Percentiles rank a stretch among this genome's conserved stretches.
Evolutionary conservation across 257 asterid genomes (phyloP).

Genomic region (Capsicum rhomboideum): DNA sequence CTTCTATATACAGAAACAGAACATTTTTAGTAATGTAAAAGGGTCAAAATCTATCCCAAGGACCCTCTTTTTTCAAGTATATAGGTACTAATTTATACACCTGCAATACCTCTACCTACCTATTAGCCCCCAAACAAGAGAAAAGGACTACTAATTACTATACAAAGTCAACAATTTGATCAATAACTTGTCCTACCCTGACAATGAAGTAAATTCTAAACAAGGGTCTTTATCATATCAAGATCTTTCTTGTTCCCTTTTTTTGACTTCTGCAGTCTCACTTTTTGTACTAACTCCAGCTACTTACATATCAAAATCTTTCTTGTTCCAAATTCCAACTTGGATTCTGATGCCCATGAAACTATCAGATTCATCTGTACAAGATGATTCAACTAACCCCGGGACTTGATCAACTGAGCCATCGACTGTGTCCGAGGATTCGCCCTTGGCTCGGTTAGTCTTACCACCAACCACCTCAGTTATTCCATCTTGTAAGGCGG

Average conservation of each 20-base stretch:
- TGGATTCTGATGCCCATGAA: constrained; percentile 20
- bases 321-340: constrained; percentile 8
- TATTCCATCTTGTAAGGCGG: constrained; percentile 86
- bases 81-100: neutral
- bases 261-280: neutral
- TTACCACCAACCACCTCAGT: constrained; percentile 69
- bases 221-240: neutral
- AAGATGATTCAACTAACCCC: constrained; percentile 49
- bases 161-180: neutral
- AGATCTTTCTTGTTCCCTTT: neutral
- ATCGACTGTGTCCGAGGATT: constrained; percentile 66
- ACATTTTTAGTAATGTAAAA: neutral
- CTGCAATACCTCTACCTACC: neutral
- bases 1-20: neutral
- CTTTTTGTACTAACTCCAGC: neutral
- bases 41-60: neutral
- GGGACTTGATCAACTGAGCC: constrained; percentile 71
- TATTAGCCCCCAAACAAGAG: neutral
- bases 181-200: neutral
- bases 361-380: constrained; percentile 26
- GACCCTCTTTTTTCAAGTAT: neutral
- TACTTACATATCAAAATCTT: neutral
- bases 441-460: constrained; percentile 75
- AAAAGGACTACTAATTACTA: neutral
- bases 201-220: neutral